Evolutionary conservation across 768 basidiomycete species (phyloP), one percentile per base, ranked within the genome.

Genomic region (Suillus americanus): DNA sequence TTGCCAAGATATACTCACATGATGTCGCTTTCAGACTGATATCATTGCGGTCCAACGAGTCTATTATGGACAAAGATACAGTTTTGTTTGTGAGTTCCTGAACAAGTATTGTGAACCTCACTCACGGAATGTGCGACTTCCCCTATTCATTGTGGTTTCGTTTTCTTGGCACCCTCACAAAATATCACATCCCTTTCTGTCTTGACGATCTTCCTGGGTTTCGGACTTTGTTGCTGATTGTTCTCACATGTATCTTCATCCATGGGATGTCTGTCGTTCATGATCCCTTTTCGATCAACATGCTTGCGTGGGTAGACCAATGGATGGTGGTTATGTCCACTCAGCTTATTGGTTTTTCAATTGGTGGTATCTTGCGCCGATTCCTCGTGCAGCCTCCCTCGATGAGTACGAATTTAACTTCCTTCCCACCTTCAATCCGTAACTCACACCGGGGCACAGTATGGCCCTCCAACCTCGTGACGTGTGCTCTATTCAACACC

Each of bases 31-130:
- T 18, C 63, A 79, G 71, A 91, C 89, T 9, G 90, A 92, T 66
- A 86, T 92, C 48, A 72, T 91, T 46, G 89, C 89, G 1, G 90
- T 92, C 3, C 90, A 92, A 70, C 79, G 85, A 46, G 85, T 89
- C 1, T 89, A 82, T 69, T 94, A 94, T 71, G 71, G 83, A 55
- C 85, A 90, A 69, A 74, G 60, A 0, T 86, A 82, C 66, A 82
- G 77, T 68, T 90, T 90, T 64, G 66, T 71, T 48, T 83, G 80
- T 82, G 45, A 69, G 80, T 75, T 0, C 33, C 48, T 23, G 50
- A 23, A 9, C 25, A 65, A 43, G 72, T 70, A 3, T 72, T 18
- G 20, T 28, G 46, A 9, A 20, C n/a, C 23, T 16, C 33, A 37
- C 61, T 57, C 55, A 67, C 13, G 65, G 43, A 50, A 53, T 45